These are phyloP conservation scores for Podila minutissima DNA, from an alignment of 192 early-diverging fungal genomes.

Conservation along the genomic window DNA sequence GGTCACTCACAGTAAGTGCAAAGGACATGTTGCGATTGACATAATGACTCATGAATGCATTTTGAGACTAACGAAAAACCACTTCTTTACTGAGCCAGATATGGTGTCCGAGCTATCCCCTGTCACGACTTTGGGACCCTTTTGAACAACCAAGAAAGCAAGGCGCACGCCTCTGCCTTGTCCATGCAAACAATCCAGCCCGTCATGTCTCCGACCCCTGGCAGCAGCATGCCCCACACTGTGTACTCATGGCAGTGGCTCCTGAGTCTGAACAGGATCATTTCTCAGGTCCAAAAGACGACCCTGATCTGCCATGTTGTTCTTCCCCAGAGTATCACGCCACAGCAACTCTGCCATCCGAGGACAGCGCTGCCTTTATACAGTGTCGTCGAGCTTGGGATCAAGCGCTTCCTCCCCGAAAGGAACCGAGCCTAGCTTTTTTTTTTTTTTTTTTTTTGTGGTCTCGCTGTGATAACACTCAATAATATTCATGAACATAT, in stretches of 20 bases:
- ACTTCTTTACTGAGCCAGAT: not conserved
- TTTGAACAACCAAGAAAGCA: not conserved
- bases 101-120: conserved; percentile 14
- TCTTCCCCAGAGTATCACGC: conserved; percentile 25
- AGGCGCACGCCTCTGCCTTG: not conserved
- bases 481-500: no score
- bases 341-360: conserved; percentile 21
- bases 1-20: conserved; percentile 62
- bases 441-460: not conserved
- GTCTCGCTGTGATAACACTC: not conserved
- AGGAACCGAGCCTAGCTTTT: conserved; percentile 22
- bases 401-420: conserved; percentile 53
- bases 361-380: conserved; percentile 24
- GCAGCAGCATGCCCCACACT: conserved; percentile 5
- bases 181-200: not conserved
- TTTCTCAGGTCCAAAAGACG: conserved; percentile 66
- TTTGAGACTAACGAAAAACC: not conserved
- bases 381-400: conserved; percentile 28
- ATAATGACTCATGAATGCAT: not conserved
- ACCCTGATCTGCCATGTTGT: conserved; percentile 58
- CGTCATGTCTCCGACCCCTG: conserved; percentile 22
- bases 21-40: no score
- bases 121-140: conserved; percentile 12
- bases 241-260: conserved; percentile 59
- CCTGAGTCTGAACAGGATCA: conserved; percentile 60